Conservation (phyloP, 345 rosid species). For the Salix arbutifolia region DNA sequence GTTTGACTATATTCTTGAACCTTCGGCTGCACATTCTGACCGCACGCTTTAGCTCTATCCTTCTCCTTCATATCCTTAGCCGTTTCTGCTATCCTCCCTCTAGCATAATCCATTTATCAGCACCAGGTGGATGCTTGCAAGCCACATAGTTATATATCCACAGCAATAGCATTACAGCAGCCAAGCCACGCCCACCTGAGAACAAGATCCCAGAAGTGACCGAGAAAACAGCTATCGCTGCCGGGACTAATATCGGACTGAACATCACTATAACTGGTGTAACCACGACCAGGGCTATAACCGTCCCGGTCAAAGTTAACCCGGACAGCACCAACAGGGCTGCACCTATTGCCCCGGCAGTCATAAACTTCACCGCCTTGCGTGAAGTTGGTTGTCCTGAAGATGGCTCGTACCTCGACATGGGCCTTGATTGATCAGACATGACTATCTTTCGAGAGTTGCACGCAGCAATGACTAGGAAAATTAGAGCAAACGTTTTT, state of each 20-base stretch:
- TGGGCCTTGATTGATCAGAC: conserved; percentile 29
- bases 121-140: conserved; percentile 60
- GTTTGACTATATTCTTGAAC: conserved; percentile 37
- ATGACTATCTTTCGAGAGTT: not conserved
- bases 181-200: conserved; percentile 54
- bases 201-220: conserved; percentile 40
- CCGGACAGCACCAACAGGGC: conserved; percentile 43
- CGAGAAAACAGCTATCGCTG: conserved; percentile 33
- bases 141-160: conserved; percentile 65
- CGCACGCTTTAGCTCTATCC: conserved; percentile 53
- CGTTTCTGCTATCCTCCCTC: conserved; percentile 29
- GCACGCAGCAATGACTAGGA: not conserved
- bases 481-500: not conserved
- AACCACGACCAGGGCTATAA: conserved; percentile 46
- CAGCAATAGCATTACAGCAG: conserved; percentile 43
- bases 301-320: conserved; percentile 49
- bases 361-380: conserved; percentile 43
- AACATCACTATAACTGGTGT: conserved; percentile 56
- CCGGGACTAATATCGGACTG: conserved; percentile 64
- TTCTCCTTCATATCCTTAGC: conserved; percentile 41
- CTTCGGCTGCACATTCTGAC: conserved; percentile 46
- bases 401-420: conserved; percentile 1
- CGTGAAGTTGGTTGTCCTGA: conserved; percentile 26
- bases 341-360: conserved; percentile 42
- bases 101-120: conserved; percentile 54